Evolutionary conservation across 768 basidiomycete genomes (phyloP).

Genomic region (Collybia mongolica): DNA sequence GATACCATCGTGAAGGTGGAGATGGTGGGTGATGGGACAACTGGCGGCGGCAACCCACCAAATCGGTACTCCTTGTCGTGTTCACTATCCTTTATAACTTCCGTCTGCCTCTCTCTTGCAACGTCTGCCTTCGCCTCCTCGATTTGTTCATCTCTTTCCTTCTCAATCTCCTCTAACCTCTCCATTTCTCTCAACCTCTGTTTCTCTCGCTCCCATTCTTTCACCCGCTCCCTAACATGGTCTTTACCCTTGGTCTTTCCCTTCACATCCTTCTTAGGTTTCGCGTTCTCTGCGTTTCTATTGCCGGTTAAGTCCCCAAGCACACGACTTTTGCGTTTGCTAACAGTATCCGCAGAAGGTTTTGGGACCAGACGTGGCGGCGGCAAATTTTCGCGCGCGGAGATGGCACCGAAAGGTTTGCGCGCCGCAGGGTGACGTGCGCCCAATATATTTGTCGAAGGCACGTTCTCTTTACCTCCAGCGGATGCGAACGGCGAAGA

Average conservation of each 20-base stretch:
- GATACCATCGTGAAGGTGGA: conserved; percentile 15
- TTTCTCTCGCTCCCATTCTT: conserved; percentile 75
- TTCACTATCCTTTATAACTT: conserved; percentile 23
- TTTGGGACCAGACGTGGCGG: conserved; percentile 6
- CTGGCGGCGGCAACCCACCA: conserved; percentile 1
- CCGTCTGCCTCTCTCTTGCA: conserved; percentile 13
- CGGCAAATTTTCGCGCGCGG: conserved; percentile 23
- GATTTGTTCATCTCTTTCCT: conserved; percentile 43
- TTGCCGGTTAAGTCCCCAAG: conserved; percentile 39
- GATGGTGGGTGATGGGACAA: conserved; percentile 3
- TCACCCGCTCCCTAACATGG: conserved; percentile 58
- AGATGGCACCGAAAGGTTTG: conserved; percentile 29
- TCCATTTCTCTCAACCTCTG: conserved; percentile 70
- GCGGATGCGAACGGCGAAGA: conserved; percentile 31
- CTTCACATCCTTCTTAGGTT: conserved; percentile 4
- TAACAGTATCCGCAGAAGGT: conserved; percentile 9
- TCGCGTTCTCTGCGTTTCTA: conserved; percentile 18
- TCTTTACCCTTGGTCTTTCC: conserved; percentile 24
- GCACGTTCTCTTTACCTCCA: conserved; percentile 40
- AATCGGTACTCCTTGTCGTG: conserved; percentile 16
- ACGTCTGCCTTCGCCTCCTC: conserved; percentile 32
- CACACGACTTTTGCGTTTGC: conserved; percentile 26
- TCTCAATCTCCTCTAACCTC: conserved; percentile 54
- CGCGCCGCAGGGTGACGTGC: conserved; percentile 22
- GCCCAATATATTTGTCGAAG: conserved; percentile 23